These are phyloP conservation scores for Geranomyces variabilis DNA, from an alignment of 192 early-diverging fungal genomes.

Conservation along the genomic window DNA sequence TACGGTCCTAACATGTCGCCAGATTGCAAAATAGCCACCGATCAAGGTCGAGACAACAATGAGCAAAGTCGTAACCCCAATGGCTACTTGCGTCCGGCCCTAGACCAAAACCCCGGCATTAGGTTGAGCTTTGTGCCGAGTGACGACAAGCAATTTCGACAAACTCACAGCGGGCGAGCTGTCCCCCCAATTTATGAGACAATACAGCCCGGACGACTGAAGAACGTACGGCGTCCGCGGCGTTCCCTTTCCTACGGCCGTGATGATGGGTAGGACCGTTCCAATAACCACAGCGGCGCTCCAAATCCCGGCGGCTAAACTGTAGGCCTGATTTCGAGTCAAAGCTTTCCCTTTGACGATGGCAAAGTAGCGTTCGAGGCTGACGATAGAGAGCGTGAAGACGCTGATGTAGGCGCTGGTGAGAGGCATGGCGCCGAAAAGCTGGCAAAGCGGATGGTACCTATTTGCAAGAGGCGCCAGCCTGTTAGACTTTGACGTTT, in stretches of 20 bases:
- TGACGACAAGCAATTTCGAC: not conserved
- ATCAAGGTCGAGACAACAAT: not conserved
- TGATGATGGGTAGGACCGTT: not conserved
- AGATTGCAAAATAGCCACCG: not conserved
- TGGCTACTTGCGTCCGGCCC: not conserved
- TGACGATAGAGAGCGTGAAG: not conserved
- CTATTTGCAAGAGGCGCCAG: not conserved
- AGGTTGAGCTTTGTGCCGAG: too few relatives aligned
- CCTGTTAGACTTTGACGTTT: too few relatives aligned
- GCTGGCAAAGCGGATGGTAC: constrained; percentile 6
- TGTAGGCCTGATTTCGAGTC: not conserved
- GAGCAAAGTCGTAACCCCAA: not conserved
- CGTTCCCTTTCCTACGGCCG: not conserved
- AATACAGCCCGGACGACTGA: not conserved
- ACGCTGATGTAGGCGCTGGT: constrained; percentile 6
- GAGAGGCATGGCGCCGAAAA: not conserved
- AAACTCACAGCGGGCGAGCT: not conserved
- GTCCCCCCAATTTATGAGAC: not conserved
- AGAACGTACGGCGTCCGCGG: not conserved
- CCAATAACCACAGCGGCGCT: not conserved
- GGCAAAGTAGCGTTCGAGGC: constrained; percentile 6
- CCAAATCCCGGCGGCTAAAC: not conserved
- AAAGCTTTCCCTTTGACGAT: not conserved
- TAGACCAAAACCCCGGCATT: not conserved
- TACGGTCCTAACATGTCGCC: not conserved